These are phyloP conservation scores for Suillus lakei DNA, from an alignment of 768 basidiomycete genomes.

Conservation along the genomic window DNA sequence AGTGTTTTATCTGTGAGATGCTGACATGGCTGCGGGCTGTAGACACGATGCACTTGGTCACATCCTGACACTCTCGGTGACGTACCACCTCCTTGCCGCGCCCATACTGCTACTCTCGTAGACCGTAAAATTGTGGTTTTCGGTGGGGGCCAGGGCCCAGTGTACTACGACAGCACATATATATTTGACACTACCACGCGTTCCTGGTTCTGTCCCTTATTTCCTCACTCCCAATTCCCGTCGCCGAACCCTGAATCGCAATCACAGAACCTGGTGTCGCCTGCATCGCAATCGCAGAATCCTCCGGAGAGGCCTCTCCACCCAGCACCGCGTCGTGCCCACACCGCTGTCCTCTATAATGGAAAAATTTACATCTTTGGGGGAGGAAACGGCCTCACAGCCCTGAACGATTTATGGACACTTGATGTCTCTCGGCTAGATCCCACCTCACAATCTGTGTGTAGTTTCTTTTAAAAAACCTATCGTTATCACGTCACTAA, in stretches of 20 bases:
- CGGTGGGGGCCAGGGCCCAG: conserved; percentile 84
- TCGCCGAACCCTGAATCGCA: conserved; percentile 1
- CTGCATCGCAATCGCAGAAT: background rate
- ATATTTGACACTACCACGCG: conserved; percentile 80
- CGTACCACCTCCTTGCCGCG: conserved; percentile 79
- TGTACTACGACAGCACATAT: conserved; percentile 84
- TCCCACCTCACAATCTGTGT: conserved; percentile 18
- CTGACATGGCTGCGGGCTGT: background rate
- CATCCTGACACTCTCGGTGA: conserved; percentile 80
- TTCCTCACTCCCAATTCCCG: conserved; percentile 23
- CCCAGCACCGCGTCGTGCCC: conserved; percentile 81
- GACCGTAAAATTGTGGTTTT: conserved; percentile 82
- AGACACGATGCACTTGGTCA: conserved; percentile 93
- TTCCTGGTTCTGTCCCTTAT: conserved; percentile 60
- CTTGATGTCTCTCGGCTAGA: conserved; percentile 63
- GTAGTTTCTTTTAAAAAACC: background rate
- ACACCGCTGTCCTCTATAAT: conserved; percentile 78
- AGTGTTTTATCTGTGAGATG: conserved; percentile 5
- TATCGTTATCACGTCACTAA: background rate
- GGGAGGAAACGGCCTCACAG: conserved; percentile 91
- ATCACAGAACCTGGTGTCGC: background rate
- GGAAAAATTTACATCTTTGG: conserved; percentile 86
- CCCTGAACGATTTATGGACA: conserved; percentile 90
- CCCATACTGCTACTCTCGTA: conserved; percentile 86
- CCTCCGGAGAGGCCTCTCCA: conserved; percentile 20